Conservation (phyloP, 164 flowering plant genomes). For the Houttuynia cordata region DNA sequence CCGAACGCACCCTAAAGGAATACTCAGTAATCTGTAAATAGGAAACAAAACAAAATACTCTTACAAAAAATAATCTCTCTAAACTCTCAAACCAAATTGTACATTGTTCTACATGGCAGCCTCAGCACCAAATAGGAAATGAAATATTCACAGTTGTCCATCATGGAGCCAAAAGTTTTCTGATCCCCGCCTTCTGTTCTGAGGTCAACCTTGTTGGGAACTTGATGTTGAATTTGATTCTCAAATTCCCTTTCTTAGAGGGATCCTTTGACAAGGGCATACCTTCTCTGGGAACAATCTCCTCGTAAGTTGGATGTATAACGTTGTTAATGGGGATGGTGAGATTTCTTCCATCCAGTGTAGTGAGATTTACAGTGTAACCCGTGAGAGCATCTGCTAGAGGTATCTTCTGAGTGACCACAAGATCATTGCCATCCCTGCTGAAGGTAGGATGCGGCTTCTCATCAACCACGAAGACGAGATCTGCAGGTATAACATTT, state of each 20-base stretch:
- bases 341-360: conserved; percentile 61
- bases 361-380: conserved; percentile 41
- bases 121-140: no score
- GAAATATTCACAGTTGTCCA: no score
- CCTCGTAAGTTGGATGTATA: conserved; percentile 55
- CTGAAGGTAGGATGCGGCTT: conserved; percentile 62
- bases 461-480: conserved; percentile 70
- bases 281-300: conserved; percentile 63
- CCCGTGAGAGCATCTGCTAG: conserved; percentile 65
- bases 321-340: conserved; percentile 45
- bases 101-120: no score
- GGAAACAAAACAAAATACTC: no score
- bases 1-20: no score
- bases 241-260: conserved; percentile 47
- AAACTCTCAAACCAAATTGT: no score
- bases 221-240: conserved; percentile 60
- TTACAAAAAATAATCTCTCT: no score
- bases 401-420: conserved; percentile 40
- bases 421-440: conserved; percentile 67
- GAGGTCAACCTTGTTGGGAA: conserved; percentile 48
- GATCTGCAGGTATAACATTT: conserved; percentile 42
- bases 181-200: conserved; percentile 59
- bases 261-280: conserved; percentile 84
- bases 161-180: conserved; percentile 29
- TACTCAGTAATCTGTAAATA: no score